Evolutionary conservation across 257 asterid genomes (phyloP).

Genomic region (Ajuga chamaepitys): DNA sequence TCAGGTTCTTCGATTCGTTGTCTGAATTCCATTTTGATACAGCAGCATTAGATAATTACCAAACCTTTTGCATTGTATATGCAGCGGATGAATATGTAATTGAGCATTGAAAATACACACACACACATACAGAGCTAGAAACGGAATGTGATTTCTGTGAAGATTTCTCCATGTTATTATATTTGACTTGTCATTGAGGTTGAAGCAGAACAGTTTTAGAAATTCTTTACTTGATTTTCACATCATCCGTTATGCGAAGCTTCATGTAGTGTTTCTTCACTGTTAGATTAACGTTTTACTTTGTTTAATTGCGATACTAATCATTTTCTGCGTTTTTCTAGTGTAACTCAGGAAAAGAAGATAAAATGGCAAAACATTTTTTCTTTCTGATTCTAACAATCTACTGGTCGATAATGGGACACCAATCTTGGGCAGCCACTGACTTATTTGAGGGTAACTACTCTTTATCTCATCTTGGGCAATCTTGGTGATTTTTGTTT

Average conservation of each 20-base stretch:
- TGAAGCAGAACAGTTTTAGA: slow-evolving; percentile 19
- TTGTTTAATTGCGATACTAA: slow-evolving; percentile 15
- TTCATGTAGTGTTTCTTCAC: slow-evolving; percentile 20
- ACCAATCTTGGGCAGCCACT: slow-evolving; percentile 39
- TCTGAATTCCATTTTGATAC: neutral
- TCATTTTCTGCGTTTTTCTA: neutral
- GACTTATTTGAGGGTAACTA: slow-evolving; percentile 52
- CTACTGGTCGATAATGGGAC: slow-evolving; percentile 24
- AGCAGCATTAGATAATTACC: neutral
- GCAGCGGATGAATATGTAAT: neutral
- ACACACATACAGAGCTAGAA: too few species aligned
- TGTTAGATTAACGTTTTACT: slow-evolving; percentile 11
- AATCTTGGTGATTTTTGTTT: neutral
- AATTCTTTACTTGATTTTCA: slow-evolving; percentile 42
- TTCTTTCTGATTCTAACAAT: slow-evolving; percentile 23
- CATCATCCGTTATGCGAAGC: slow-evolving; percentile 35
- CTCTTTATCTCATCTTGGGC: neutral
- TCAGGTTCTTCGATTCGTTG: neutral
- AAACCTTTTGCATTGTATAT: neutral
- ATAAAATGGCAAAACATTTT: slow-evolving; percentile 39
- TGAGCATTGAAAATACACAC: neutral
- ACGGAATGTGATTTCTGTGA: neutral
- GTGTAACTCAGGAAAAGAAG: neutral
- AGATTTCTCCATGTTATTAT: neutral
- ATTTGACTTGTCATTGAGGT: slow-evolving; percentile 29